Evolutionary conservation across 306 rosid species (phyloP), one percentile per base, ranked within the genome.

Genomic region (Cicer bijugum): DNA sequence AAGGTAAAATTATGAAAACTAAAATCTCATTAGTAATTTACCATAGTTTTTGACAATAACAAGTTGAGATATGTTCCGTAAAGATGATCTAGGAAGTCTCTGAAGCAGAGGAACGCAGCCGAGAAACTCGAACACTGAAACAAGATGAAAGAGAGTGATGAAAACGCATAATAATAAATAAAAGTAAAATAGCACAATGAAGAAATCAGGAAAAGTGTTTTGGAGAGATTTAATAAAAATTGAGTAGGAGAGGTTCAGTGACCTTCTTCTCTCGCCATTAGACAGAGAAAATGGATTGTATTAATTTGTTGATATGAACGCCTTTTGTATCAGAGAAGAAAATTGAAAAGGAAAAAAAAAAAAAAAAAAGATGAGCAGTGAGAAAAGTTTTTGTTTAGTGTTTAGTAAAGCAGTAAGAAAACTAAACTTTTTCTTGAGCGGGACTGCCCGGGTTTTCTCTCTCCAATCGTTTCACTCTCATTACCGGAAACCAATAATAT

Each of bases 71-170:
- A 94, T 84, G 72, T 72, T 92, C 84, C 55, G 86, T 8, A 89
- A 84, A 40, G 97, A 91, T 10, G 88, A 82, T 75, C 85, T 72
- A 42, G 98, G 98, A 47, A 94, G 92, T 77, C 86, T 85, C 88
- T 89, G 98, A 1, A 89, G 86, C 78, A 94, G 77, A 39, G 96
- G 92, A 87, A 94, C 95, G 51, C 83, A 75, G 17, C 90, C 90
- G 33, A 94, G 85, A 44, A 89, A 94, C 88, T 94, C 97, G 8
- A 82, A 78, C 70, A 94, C 98, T 94, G 87, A 77, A 86, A 81
- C 2, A 75, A 79, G 8, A 69, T 44, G 73, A 28, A 59, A 76
- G 5, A 45, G 58, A 73, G 9, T 4, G 47, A 77, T 68, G 57
- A 58, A 57, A 57, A 23, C 5, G 3, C 14, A 11, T 0, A 23